Evolutionary conservation across 345 rosid species (phyloP), one percentile per base, ranked within the genome.

Genomic region (Hibiscus tridactylites): DNA sequence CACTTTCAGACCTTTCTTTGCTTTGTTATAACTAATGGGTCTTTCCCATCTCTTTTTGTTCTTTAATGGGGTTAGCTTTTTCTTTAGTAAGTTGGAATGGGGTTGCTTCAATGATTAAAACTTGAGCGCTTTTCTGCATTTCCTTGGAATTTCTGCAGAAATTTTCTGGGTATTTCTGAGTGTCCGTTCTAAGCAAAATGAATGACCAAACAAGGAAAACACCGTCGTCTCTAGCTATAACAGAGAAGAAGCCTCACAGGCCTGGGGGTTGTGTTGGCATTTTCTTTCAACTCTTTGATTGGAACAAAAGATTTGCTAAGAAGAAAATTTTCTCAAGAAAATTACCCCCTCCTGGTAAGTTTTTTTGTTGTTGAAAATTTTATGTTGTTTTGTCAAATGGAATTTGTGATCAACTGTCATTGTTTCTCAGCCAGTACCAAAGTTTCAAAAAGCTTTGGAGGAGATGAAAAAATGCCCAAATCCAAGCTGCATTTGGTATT

Each of bases 241-340:
- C 89, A 33, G 96, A 95, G 87, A 91, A 88, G 73, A 74, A 78
- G 71, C 77, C 89, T 63, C 82, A 85, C 54, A 82, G 87, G 17
- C 81, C 88, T 6, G 88, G 97, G 59, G 97, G 97, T 24, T 95
- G 99, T 58, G 97, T 80, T 8, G 99, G 96, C 28, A 86, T 95
- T 78, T 92, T 95, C 88, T 89, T 89, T 54, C 96, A 90, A 82
- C 87, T 95, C 72, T 84, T 95, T 21, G 96, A 92, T 66, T 90
- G 99, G 99, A 93, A 95, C 77, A 76, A 92, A 35, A 81, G 91
- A 52, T 85, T 92, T 64, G 88, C 94, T 28, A 90, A 95, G 88
- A 95, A 77, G 83, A 89, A 89, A 78, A 84, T 92, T 73, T 92
- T 89, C 79, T 84, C 93, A 57, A 84, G 79, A 67, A 92, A 88